Base-by-base conservation (phyloP, 225 moss, liverwort and hornwort species). In the Pseudoscleropodium purum region DNA sequence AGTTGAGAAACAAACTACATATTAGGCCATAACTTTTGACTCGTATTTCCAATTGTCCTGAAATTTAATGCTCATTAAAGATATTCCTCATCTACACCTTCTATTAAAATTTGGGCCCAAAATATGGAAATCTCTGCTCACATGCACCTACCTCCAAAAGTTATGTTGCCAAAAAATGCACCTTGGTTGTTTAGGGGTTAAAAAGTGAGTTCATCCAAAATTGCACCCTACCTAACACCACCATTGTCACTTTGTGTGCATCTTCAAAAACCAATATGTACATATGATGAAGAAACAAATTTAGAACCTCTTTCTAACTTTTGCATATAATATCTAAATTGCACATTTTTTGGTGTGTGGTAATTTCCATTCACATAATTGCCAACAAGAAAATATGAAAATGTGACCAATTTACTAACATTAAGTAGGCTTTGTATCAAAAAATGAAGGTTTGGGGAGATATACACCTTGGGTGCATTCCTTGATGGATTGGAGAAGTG, bases 331-430 rank as follows among this genome's bases (percentile, higher is more conserved):
- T 17, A 27, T 73, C 43, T 3, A 43, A 43, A 27, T 73, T 17
- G 10, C 0, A 2, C 17, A 9, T 43, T 41, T 6, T 24, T 26
- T 41, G 3, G 57, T 43, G 26, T 2, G 2, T 8, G 1, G 0
- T 3, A 29, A 43, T 3, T 4, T 29, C 10, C 10, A 5, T 17
- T 29, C 5, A 17, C 2, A 27, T 23, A 23, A 59, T 60, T 43
- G 16, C 29, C 43, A 27, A 43, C 17, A 29, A 74, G 9, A 16
- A 43, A 16, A 74, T 16, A 45, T 29, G 3, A 6, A 74, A 45
- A 10, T 45, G 29, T 74, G 45, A 74, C 18, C 1, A 5, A 3
- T 45, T 26, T 45, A 17, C 3, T 8, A 6, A 29, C 3, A 1
- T 4, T 18, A 18, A 18, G 3, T 43, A 24, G 9, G 5, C 16